A percentile compares a stretch with the other conserved stretches of the same genome.
phyloP scores from a whole-genome alignment of 2,329 filamentous ascomycete genomes.

The Ophiostoma fasciatum region DNA sequence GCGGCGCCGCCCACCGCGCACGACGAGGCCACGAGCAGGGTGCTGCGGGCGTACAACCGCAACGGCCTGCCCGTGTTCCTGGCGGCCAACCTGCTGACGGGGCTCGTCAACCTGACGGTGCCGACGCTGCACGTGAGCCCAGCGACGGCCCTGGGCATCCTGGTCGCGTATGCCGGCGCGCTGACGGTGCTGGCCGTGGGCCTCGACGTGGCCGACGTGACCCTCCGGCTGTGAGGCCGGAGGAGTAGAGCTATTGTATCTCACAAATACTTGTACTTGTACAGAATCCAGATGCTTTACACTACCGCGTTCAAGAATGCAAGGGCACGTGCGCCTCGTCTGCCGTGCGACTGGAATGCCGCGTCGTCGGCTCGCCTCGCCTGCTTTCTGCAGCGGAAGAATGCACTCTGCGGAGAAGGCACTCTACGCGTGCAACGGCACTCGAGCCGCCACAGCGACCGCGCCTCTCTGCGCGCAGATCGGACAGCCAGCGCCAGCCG shows the following conservation, averaged over 20 bases:
- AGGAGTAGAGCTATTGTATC: no score
- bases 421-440: no score
- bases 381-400: no score
- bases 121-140: constrained; percentile 62
- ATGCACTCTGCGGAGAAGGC: no score
- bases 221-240: constrained; percentile 50
- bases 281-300: not conserved
- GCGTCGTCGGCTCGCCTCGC: no score
- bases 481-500: no score
- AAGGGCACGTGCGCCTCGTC: no score
- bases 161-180: constrained; percentile 55
- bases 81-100: constrained; percentile 77
- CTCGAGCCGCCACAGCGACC: no score
- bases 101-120: constrained; percentile 73
- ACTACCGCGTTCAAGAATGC: no score
- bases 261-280: not conserved
- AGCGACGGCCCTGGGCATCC: constrained; percentile 52
- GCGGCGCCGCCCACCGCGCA: constrained; percentile 49
- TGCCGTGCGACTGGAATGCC: no score
- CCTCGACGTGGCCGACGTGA: constrained; percentile 50
- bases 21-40: constrained; percentile 56
- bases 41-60: constrained; percentile 75
- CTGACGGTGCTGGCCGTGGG: constrained; percentile 54
- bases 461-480: no score
- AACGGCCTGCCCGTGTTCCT: constrained; percentile 81